A percentile compares a stretch with the other conserved stretches of the same genome.
Evolutionary conservation across 352 stramenopile species (phyloP).

Genomic region (Elongisporangium senticosum): DNA sequence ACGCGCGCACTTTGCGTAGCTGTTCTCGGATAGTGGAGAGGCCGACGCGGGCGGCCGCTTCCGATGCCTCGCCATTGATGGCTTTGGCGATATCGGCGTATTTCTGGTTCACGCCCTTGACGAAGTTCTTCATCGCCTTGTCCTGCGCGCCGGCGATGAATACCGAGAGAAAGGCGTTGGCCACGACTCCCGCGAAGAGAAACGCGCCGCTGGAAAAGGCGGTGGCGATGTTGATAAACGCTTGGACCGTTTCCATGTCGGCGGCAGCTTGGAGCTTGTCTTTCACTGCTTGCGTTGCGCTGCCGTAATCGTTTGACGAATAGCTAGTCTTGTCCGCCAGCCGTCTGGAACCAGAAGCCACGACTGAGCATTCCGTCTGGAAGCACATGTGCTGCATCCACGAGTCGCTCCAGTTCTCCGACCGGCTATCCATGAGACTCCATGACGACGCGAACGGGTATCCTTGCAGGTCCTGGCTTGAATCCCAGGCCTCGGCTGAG

Average conservation of each 20-base stretch:
- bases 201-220: neutral
- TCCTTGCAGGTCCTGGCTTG: neutral
- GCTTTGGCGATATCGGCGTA: neutral
- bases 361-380: neutral
- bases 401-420: neutral
- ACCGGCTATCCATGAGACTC: neutral
- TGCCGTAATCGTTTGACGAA: neutral
- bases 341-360: neutral
- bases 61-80: neutral
- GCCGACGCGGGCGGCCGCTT: neutral
- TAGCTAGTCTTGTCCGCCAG: neutral
- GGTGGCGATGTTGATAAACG: neutral
- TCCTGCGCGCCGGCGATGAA: neutral
- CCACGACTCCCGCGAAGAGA: neutral
- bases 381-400: neutral
- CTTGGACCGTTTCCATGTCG: neutral
- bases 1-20: neutral
- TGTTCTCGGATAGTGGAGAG: neutral
- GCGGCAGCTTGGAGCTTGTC: neutral
- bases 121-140: neutral
- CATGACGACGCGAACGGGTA: neutral
- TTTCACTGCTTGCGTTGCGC: too few species aligned
- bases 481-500: neutral
- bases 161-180: neutral
- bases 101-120: neutral